phyloP scores from a whole-genome alignment of 2,329 filamentous ascomycete genomes.

The Aureobasidium sp. region DNA sequence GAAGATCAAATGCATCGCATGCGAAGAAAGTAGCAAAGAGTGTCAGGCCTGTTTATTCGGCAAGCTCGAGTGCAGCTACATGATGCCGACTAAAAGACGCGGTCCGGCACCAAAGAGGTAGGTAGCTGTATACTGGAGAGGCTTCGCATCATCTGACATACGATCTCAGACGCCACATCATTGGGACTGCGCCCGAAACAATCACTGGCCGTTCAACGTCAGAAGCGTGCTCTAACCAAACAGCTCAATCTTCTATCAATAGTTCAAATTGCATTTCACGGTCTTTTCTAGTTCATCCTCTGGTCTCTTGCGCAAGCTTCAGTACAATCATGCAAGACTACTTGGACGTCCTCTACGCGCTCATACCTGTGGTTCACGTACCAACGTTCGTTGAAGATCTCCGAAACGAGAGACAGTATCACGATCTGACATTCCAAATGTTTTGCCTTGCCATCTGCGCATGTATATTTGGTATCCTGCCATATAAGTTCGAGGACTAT shows the following conservation, averaged over 20 bases:
- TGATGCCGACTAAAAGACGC: background rate
- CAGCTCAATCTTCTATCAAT: background rate
- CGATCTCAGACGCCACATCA: background rate
- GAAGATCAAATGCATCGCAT: conserved; percentile 3
- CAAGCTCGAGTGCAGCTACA: background rate
- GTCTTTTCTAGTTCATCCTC: background rate
- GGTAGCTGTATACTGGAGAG: background rate
- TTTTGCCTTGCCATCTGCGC: conserved; percentile 5
- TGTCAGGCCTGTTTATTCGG: background rate
- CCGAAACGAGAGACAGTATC: background rate
- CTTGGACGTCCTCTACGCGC: background rate
- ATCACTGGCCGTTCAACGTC: background rate
- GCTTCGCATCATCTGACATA: background rate
- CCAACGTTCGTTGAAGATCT: background rate
- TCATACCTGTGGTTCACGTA: background rate
- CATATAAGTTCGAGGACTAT: background rate
- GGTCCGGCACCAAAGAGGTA: conserved; percentile 1
- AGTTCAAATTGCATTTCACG: background rate
- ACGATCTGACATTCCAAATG: background rate
- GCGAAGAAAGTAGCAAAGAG: background rate
- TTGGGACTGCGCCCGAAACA: background rate
- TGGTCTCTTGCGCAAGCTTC: background rate
- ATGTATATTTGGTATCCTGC: background rate
- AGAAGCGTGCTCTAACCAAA: background rate
- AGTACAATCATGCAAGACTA: background rate